phyloP scores from a whole-genome alignment of 768 basidiomycete genomes.

The Tulasnella sp. region DNA sequence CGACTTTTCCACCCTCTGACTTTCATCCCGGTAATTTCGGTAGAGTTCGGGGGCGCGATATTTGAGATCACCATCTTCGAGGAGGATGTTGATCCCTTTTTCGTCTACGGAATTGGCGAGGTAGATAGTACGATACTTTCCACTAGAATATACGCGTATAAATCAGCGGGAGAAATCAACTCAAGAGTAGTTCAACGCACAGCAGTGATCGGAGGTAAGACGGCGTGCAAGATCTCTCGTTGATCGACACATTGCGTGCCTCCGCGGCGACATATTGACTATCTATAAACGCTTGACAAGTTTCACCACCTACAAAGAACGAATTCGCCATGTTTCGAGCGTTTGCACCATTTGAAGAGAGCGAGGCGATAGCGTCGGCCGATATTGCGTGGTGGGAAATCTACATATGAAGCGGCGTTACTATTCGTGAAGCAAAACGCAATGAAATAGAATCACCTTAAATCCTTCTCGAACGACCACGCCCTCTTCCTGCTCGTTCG shows the following conservation, averaged over 20 bases:
- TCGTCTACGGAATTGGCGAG: conserved; percentile 13
- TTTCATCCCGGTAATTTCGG: conserved; percentile 22
- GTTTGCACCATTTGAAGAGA: no score
- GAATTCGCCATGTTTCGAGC: no score
- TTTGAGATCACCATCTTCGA: conserved; percentile 23
- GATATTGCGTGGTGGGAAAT: no score
- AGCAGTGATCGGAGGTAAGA: not conserved
- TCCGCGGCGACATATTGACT: conserved; percentile 20
- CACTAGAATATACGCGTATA: not conserved
- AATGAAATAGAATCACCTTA: no score
- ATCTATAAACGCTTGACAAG: conserved; percentile 32
- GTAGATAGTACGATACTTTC: not conserved
- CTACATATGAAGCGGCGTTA: no score
- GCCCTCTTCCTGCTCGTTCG: conserved; percentile 11
- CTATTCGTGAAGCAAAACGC: no score
- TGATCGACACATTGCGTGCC: not conserved
- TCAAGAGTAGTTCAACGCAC: not conserved
- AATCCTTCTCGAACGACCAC: not conserved
- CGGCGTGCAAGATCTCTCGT: not conserved
- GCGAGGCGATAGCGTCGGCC: no score
- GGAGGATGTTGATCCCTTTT: conserved; percentile 24
- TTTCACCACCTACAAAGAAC: conserved; percentile 33
- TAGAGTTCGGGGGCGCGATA: conserved; percentile 23
- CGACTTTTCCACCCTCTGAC: not conserved
- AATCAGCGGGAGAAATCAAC: not conserved